Conservation (phyloP, 164 flowering plant genomes). For the Nelumbo lutea region DNA sequence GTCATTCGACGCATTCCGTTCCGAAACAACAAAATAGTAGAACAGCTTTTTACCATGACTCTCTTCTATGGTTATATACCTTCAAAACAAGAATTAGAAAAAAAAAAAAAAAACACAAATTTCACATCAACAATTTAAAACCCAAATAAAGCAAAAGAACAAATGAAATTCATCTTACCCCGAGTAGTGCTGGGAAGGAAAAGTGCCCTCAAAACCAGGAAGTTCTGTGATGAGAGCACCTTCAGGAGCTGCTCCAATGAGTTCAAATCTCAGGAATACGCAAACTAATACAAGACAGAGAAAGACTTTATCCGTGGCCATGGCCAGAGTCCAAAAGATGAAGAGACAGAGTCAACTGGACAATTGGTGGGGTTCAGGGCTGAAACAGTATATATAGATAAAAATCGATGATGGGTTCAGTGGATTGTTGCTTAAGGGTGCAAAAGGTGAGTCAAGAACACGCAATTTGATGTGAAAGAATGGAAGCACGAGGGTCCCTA, state of each 20-base stretch:
- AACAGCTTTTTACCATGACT: conserved; percentile 56
- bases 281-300: neutral
- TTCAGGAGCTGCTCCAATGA: conserved; percentile 47
- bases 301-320: conserved; percentile 4
- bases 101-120: neutral
- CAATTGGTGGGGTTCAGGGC: no score
- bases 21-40: conserved; percentile 79
- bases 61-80: conserved; percentile 73
- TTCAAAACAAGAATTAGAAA: conserved; percentile 26
- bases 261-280: conserved; percentile 1
- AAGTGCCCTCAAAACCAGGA: conserved; percentile 70
- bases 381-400: no score
- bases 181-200: conserved; percentile 84
- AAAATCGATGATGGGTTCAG: no score
- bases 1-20: conserved; percentile 61
- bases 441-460: no score
- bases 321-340: no score
- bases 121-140: neutral
- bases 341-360: no score
- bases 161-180: conserved; percentile 41
- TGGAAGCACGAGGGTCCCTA: no score
- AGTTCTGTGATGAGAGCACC: conserved; percentile 45
- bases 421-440: no score
- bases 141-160: no score
- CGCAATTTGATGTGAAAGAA: no score